Conservation (phyloP, 805 yeast genomes). For the Candida tibetensis region DNA sequence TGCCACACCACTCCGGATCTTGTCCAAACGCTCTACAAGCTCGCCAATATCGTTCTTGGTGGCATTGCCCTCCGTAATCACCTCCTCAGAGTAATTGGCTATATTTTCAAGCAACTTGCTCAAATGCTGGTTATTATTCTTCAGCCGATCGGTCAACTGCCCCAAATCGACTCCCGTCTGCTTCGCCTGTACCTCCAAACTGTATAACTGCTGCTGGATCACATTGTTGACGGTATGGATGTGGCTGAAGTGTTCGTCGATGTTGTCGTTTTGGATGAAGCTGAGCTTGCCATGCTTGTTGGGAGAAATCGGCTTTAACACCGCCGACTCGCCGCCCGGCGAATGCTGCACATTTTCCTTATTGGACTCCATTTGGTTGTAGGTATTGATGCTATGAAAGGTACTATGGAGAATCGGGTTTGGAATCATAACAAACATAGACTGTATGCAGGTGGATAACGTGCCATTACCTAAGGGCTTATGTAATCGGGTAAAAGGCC, state of each 20-base stretch:
- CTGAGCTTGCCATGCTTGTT: conserved; percentile 26
- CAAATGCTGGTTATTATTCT: conserved; percentile 38
- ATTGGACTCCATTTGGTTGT: conserved; percentile 3
- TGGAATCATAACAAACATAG: no score
- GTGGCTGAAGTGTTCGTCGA: conserved; percentile 32
- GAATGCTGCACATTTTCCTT: conserved; percentile 4
- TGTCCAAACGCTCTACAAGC: conserved; percentile 19
- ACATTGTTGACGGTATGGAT: conserved; percentile 26
- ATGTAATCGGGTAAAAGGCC: no score
- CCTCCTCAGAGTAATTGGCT: conserved; percentile 33
- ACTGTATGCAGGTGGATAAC: no score
- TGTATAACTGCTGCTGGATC: conserved; percentile 27
- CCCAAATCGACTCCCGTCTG: conserved; percentile 36
- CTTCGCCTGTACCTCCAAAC: conserved; percentile 31
- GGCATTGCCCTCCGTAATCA: conserved; percentile 34
- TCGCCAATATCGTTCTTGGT: conserved; percentile 29
- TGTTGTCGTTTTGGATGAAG: conserved; percentile 31
- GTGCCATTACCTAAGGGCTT: no score
- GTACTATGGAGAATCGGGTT: no score
- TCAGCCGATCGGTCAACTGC: conserved; percentile 38
- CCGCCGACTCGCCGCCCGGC: background rate
- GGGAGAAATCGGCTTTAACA: conserved; percentile 28
- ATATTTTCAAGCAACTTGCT: conserved; percentile 33
- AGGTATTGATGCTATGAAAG: no score
- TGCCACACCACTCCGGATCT: conserved; percentile 7